Evolutionary conservation across 1,284 basidiomycete species (phyloP), one percentile per base, ranked within the genome.

Genomic region (Ganoderma lucidum): DNA sequence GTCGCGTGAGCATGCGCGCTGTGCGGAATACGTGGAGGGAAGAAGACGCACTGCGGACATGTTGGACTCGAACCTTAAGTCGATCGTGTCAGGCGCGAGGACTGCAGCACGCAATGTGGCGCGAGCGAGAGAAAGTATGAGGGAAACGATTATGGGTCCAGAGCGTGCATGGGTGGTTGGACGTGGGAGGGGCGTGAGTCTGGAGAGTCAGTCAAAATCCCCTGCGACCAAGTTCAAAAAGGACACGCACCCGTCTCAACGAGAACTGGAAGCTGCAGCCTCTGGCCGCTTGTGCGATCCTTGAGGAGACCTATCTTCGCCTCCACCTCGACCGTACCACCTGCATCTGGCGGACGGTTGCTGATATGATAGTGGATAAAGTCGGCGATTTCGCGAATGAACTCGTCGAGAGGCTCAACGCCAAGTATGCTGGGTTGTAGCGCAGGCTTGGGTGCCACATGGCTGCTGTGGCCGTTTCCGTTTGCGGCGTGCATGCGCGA

Each of bases 391-490:
- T 95, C 92, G 76, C 88, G 89, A 70, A 96, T 96, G 79, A 99
- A 97, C 78, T 98, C 97, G 81, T 99, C 97, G 51, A 96, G 83
- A 2, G 97, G 96, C 76, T 97, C 95, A 62, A 97, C 91, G 67
- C 95, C 95, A 58, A 99, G 92, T 75, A 98, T 95, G 28, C 94
- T 96, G 28, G 96, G 88, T 30, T 95, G 94, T 39, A 97, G 86
- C 3, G 91, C 90, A 4, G 90, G 90, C n/a, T 35, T 39, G 14
- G 63, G 39, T 8, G 53, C 39, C 9, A 73, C 70, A 23, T 61
- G 66, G 30, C 64, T 66, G 19, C 48, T 28, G 48, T 53, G 23
- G 10, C 71, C 71, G 63, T 75, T 72, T 8, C 74, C 73, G 48
- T 73, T 72, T 6, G 74, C 73, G 53, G 72, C 74, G 35, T 71